These are phyloP conservation scores for Alternaria gansuensis DNA, from an alignment of 2,329 filamentous ascomycete genomes.

Conservation along the genomic window DNA sequence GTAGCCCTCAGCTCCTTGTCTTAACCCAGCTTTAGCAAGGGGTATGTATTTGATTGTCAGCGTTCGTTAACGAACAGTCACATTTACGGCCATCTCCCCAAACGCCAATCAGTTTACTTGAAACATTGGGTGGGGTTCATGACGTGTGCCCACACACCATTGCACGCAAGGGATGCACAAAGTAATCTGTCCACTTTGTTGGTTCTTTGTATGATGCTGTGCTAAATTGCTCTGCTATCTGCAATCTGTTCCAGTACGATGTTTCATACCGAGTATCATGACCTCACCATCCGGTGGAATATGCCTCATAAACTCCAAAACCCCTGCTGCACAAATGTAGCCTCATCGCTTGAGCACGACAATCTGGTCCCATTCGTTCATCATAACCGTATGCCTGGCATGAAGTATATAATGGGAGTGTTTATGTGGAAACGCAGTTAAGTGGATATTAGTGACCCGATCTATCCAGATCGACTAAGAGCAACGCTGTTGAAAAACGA, in stretches of 20 bases:
- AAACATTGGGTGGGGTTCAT: constrained; percentile 2
- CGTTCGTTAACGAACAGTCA: no score
- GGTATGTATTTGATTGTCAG: no score
- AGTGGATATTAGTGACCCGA: neutral
- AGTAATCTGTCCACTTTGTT: neutral
- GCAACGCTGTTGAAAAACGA: neutral
- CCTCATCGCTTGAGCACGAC: constrained; percentile 9
- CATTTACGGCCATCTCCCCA: no score
- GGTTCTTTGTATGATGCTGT: constrained; percentile 8
- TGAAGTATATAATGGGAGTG: constrained; percentile 4
- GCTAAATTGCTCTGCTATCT: constrained; percentile 1
- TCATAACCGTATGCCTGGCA: constrained; percentile 1
- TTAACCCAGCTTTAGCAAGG: no score
- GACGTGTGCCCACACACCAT: constrained; percentile 1
- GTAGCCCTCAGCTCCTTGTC: no score
- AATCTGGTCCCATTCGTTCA: constrained; percentile 8
- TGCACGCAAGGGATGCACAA: constrained; percentile 3
- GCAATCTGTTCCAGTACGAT: constrained; percentile 14
- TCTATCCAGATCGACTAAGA: neutral
- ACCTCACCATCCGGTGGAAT: constrained; percentile 1
- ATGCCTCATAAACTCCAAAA: constrained; percentile 13
- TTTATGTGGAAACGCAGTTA: neutral
- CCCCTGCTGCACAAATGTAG: constrained; percentile 8
- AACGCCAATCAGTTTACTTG: constrained; percentile 7
- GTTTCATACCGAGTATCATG: neutral